A percentile compares a stretch with the other conserved stretches of the same genome.
Conservation (phyloP, 2,329 filamentous ascomycete genomes). For the Chrysosporium keratinophilum region DNA sequence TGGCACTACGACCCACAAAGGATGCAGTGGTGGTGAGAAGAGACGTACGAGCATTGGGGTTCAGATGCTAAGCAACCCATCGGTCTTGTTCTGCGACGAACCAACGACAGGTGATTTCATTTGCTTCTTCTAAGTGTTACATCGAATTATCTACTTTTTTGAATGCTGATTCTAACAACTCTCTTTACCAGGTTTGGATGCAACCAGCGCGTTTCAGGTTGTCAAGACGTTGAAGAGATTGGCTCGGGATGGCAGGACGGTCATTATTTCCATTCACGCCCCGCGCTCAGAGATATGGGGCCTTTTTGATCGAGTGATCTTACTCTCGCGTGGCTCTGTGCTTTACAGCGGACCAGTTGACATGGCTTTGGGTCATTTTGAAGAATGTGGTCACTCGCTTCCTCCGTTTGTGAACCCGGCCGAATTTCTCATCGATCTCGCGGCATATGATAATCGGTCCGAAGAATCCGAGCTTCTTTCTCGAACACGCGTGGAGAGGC, state of each 20-base stretch:
- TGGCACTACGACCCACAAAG: constrained; percentile 59
- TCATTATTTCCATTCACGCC: constrained; percentile 67
- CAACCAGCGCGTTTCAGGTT: constrained; percentile 65
- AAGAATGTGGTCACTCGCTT: constrained; percentile 48
- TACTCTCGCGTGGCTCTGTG: constrained; percentile 56
- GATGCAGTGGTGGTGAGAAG: constrained; percentile 71
- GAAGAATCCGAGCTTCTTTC: constrained; percentile 54
- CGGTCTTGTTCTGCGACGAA: constrained; percentile 66
- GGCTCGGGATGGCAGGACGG: constrained; percentile 56
- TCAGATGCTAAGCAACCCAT: constrained; percentile 68
- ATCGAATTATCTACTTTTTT: not conserved
- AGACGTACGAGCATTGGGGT: constrained; percentile 66
- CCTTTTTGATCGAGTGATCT: constrained; percentile 60
- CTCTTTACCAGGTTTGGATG: constrained; percentile 46
- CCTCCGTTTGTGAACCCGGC: constrained; percentile 68
- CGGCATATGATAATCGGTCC: constrained; percentile 62
- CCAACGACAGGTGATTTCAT: constrained; percentile 53
- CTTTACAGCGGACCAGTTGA: constrained; percentile 55
- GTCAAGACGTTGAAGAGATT: constrained; percentile 59
- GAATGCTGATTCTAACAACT: not conserved
- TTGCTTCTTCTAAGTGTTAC: not conserved
- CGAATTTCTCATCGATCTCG: constrained; percentile 63
- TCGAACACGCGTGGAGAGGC: constrained; percentile 47
- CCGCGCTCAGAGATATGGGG: constrained; percentile 71
- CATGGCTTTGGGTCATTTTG: constrained; percentile 56